phyloP scores from a whole-genome alignment of 2,329 filamentous ascomycete species.

The Venturia effusa region DNA sequence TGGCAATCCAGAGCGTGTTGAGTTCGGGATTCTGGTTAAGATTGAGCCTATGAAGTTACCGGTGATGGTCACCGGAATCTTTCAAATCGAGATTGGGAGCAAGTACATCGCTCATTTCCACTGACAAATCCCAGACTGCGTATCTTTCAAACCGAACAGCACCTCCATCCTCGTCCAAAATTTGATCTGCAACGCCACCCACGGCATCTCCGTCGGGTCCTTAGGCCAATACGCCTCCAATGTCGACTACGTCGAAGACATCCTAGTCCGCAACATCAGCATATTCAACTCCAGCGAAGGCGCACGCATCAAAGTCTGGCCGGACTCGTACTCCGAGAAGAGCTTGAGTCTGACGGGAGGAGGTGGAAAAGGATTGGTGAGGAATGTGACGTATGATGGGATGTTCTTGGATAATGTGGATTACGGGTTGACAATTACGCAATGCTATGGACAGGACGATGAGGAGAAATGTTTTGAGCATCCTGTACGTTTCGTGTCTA shows the following conservation, averaged over 20 bases:
- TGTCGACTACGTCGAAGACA: constrained; percentile 53
- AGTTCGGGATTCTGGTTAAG: background rate
- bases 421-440: constrained; percentile 47
- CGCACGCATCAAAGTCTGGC: constrained; percentile 61
- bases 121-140: constrained; percentile 40
- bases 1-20: no score
- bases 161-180: constrained; percentile 55
- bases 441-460: constrained; percentile 37
- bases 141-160: constrained; percentile 62
- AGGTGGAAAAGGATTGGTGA: constrained; percentile 46
- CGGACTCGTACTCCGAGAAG: constrained; percentile 31
- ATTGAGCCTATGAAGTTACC: background rate
- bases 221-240: constrained; percentile 53
- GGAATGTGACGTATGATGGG: constrained; percentile 51
- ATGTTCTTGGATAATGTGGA: constrained; percentile 49
- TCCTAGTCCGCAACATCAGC: constrained; percentile 20
- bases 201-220: constrained; percentile 58
- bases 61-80: background rate
- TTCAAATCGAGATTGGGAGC: no score
- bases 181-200: constrained; percentile 53
- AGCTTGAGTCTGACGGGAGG: constrained; percentile 41
- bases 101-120: background rate
- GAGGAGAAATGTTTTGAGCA: constrained; percentile 43
- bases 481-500: background rate
- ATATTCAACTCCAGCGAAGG: constrained; percentile 42